These are phyloP conservation scores for Citrullus mucosospermus DNA, from an alignment of 306 rosid species.

Conservation along the genomic window DNA sequence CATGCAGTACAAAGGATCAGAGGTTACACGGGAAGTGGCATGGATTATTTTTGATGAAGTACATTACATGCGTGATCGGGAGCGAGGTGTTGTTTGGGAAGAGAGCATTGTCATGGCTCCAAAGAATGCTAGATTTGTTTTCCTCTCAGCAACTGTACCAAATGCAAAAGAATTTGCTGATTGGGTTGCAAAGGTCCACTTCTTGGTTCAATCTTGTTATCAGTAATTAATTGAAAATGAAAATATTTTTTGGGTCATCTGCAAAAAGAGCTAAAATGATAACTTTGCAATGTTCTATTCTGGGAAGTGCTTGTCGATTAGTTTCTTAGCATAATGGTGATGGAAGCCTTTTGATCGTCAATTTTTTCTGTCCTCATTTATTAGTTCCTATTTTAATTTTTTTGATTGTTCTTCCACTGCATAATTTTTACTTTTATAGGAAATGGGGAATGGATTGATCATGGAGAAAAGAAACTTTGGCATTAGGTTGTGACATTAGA, in stretches of 20 bases:
- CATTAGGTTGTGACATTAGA: background rate
- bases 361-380: background rate
- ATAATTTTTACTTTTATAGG: background rate
- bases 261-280: background rate
- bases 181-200: constrained; percentile 83
- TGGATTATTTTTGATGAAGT: constrained; percentile 96
- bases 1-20: constrained; percentile 96
- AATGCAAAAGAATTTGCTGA: constrained; percentile 90
- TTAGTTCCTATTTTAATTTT: background rate
- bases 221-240: background rate
- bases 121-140: constrained; percentile 76
- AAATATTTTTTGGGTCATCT: background rate
- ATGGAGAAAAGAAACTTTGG: background rate
- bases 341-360: background rate
- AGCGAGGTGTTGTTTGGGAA: constrained; percentile 98
- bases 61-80: constrained; percentile 94
- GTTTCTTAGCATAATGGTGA: background rate
- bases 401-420: background rate
- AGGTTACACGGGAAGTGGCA: constrained; percentile 78
- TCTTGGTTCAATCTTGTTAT: background rate
- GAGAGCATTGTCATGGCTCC: constrained; percentile 98
- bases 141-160: constrained; percentile 92
- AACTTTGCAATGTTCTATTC: background rate
- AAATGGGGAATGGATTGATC: background rate
- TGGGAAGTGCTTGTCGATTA: background rate